Base-by-base conservation (phyloP, 1,284 basidiomycete species). In the Tilletia caries region DNA sequence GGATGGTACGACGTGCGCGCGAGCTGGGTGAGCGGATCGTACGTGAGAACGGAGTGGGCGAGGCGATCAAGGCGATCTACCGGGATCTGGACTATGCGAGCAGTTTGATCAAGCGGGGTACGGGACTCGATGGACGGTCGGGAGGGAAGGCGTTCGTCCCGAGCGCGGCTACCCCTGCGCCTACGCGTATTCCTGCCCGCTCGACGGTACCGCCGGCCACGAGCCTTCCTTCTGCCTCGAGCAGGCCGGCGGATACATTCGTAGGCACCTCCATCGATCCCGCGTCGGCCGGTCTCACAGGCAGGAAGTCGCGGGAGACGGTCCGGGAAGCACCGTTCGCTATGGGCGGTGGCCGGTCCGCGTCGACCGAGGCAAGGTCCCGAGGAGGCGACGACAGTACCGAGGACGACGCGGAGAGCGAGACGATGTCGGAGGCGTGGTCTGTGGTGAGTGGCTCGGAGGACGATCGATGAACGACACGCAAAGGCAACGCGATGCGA, bases 1-100 rank as follows among this genome's bases (percentile, higher is more conserved):
- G 90, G 82, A 92, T 95, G 84, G 92, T 96, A 73, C 88, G 90
- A 43, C 89, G 92, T 50, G 96, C 95, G 8, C 90, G 87, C 77
- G 74, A 74, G 50, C 83, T 90, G 82, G 88, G 88, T 0, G 83
- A 87, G 52, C 82, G 86, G 73, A 90, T 91, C 64, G 77, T 84
- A 23, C 71, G 76, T 0, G 89, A 90, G 79, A 87, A 79, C 60
- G 81, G 81, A 2, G 72, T 79, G 2, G 73, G 67, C 1, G 76
- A 76, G 65, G 81, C 81, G 34, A 70, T 82, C 68, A 73, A 76
- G 70, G 78, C 76, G 23, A 75, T 82, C 37, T 82, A 80, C 67
- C 65, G 76, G 58, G 78, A 82, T 50, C 54, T 80, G 54, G 80
- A 81, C 13, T 81, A 81, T 62, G 81, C 81, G 15, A 65, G 72